Evolutionary conservation across 108 stramenopile genomes (phyloP).

Genomic region (Pseudonitzschia multiseries): DNA sequence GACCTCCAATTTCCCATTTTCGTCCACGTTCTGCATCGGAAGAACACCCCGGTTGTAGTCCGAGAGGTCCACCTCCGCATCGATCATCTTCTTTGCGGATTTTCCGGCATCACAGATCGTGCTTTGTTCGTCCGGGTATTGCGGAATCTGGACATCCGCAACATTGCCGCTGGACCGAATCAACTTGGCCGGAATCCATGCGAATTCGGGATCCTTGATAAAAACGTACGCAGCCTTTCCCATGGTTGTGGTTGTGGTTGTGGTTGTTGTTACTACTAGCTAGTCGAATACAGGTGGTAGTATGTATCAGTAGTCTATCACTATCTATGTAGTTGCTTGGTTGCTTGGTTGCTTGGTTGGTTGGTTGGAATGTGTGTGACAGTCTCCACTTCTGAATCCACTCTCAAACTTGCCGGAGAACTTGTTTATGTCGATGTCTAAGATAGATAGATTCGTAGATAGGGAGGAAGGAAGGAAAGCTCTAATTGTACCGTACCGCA

Average conservation of each 20-base stretch:
- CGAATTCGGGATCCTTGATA: conserved; percentile 66
- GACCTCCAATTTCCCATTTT: conserved; percentile 35
- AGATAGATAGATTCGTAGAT: too few species aligned
- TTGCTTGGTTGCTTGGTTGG: too few species aligned
- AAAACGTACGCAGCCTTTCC: conserved; percentile 51
- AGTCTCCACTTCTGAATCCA: too few species aligned
- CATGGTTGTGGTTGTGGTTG: conserved; percentile 6
- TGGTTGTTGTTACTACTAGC: too few species aligned
- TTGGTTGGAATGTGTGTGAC: too few species aligned
- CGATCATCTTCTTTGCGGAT: conserved; percentile 53
- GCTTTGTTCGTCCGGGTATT: conserved; percentile 40
- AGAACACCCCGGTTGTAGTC: conserved; percentile 58
- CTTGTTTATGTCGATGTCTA: too few species aligned
- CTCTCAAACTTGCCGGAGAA: too few species aligned
- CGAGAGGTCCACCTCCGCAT: conserved; percentile 44
- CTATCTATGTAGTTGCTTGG: too few species aligned
- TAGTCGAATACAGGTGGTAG: too few species aligned
- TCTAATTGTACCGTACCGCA: too few species aligned
- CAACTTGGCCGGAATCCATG: conserved; percentile 77
- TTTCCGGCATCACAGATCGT: conserved; percentile 55
- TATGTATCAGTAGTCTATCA: too few species aligned
- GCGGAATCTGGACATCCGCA: conserved; percentile 50
- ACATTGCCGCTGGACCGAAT: conserved; percentile 30
- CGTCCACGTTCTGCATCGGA: conserved; percentile 79
- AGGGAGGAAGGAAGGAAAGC: too few species aligned